A percentile compares a stretch with the other conserved stretches of the same genome.
Conservation (phyloP, 805 yeast species). For the Candida orba region DNA sequence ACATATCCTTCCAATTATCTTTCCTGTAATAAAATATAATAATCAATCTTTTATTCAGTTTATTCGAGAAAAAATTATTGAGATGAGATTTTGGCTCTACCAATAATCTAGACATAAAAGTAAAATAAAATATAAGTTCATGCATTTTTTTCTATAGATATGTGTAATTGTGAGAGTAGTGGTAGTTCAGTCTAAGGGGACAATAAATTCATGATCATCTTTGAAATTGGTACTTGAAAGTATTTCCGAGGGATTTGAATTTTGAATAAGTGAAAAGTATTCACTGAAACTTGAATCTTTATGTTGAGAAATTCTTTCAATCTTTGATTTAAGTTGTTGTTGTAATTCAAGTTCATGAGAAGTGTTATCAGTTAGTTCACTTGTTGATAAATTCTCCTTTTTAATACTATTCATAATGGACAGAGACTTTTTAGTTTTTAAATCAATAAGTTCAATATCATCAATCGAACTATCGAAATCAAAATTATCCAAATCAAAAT, state of each 20-base stretch:
- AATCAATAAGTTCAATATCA: constrained; percentile 6
- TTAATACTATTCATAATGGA: background rate
- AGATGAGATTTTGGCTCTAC: constrained; percentile 1
- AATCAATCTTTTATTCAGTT: background rate
- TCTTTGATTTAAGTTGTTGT: constrained; percentile 1
- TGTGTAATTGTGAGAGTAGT: background rate
- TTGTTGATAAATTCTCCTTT: background rate
- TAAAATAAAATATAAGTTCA: background rate
- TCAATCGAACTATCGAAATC: constrained; percentile 10
- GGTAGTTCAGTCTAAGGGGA: background rate
- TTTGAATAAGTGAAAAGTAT: constrained; percentile 2
- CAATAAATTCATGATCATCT: constrained; percentile 12
- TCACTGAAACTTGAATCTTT: background rate
- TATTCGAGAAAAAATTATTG: background rate
- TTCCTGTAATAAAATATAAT: too few species aligned
- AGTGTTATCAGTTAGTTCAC: background rate
- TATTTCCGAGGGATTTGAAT: constrained; percentile 13
- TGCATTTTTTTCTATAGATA: background rate
- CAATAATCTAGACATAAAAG: background rate
- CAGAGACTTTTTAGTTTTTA: background rate
- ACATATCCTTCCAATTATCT: too few species aligned
- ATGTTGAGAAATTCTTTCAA: background rate
- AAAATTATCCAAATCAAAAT: constrained; percentile 5
- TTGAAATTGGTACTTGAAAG: constrained; percentile 5
- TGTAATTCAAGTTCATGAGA: constrained; percentile 3